Evolutionary conservation across 2,329 filamentous ascomycete species (phyloP).

Genomic region (Mycosphaerelloides madeirae): DNA sequence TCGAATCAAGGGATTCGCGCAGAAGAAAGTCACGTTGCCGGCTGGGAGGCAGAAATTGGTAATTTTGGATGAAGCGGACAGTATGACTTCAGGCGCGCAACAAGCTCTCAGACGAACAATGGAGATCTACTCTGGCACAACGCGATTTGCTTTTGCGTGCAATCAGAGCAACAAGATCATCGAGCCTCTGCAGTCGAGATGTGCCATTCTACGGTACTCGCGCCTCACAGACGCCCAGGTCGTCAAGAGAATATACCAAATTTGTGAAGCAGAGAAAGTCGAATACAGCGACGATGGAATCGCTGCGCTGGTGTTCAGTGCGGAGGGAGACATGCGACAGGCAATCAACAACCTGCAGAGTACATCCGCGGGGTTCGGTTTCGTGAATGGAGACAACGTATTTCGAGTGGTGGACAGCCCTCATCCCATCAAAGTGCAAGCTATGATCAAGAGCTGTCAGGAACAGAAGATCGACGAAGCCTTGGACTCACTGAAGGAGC

Average conservation of each 20-base stretch:
- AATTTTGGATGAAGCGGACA: constrained; percentile 95
- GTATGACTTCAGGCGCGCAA: constrained; percentile 94
- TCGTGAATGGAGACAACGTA: constrained; percentile 96
- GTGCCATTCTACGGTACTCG: constrained; percentile 90
- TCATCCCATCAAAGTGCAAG: constrained; percentile 96
- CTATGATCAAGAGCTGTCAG: constrained; percentile 96
- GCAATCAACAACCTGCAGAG: constrained; percentile 98
- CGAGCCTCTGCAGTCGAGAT: constrained; percentile 94
- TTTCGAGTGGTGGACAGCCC: constrained; percentile 97
- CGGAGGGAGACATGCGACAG: constrained; percentile 97
- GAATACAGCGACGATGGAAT: constrained; percentile 89
- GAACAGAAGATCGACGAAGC: constrained; percentile 87
- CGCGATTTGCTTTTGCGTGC: constrained; percentile 94
- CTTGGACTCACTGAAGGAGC: constrained; percentile 77
- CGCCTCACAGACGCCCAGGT: constrained; percentile 89
- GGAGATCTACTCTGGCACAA: constrained; percentile 98
- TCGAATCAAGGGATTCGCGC: constrained; percentile 95
- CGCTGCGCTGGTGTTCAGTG: constrained; percentile 92
- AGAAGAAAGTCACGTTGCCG: constrained; percentile 96
- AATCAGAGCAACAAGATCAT: constrained; percentile 99
- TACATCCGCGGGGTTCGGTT: constrained; percentile 87
- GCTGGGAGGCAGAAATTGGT: constrained; percentile 90
- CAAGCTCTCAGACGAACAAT: constrained; percentile 92
- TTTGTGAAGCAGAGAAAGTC: constrained; percentile 87
- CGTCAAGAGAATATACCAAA: constrained; percentile 83